Evolutionary conservation across 2,329 filamentous ascomycete species (phyloP), one percentile per base, ranked within the genome.

Genomic region (Penicillium glabrum): DNA sequence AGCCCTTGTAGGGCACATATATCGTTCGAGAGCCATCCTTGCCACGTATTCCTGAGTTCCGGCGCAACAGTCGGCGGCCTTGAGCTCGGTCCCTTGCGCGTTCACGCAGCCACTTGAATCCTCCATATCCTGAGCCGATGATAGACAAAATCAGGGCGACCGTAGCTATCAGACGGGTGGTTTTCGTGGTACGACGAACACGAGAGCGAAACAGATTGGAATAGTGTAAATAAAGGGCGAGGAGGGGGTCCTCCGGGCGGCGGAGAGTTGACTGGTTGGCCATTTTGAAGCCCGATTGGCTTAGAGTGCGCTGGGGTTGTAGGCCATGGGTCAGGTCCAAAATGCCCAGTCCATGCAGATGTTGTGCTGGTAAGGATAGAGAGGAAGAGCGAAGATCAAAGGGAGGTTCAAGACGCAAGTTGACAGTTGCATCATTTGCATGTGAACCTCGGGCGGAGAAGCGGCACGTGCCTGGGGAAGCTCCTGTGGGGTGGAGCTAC

Each of bases 11-110:
- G 2, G 93, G 93, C 27, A 99, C 95, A 70, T 95, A 98, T 57
- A 99, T 95, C 14, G 92, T 96, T 54, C 95, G 84, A 48, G 91
- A 93, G 49, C 95, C 95, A 80, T 98, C 95, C 77, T 97, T 97
- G 67, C 93, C 91, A 75, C 90, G 86, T 61, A 98, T 81, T 68
- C 92, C 96, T 31, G 93, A 98, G 76, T 99, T 99, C 58, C 90
- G 89, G 56, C 95, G 86, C 61, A 98, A 80, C 52, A 99, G 82
- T 62, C 90, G 89, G 61, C 86, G 83, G 5, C 93, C 93, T 65
- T 92, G 89, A 66, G 95, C 92, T 63, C 86, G 87, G 75, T 98
- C 93, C 61, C 86, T 87, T 48, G 85, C 85, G 58, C 86, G 83
- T 56, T 82, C 85, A 69, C 83, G 87, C 84, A 90, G 93, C 84